Evolutionary conservation across 345 rosid species (phyloP), one percentile per base, ranked within the genome.

Genomic region (Lumnitzera littorea): DNA sequence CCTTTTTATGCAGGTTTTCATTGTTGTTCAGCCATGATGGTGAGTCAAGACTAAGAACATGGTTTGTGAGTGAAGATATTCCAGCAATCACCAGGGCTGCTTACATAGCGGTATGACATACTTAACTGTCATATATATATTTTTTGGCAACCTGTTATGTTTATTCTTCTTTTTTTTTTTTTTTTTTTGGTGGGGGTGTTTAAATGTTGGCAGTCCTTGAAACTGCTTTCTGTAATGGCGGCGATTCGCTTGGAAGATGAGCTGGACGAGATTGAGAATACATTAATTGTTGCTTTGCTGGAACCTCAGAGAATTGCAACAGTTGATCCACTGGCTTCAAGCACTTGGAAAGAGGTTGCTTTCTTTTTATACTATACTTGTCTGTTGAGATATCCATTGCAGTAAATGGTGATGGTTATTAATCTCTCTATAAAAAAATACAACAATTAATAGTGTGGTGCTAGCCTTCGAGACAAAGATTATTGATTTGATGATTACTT

Each of bases 61-160:
- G 99, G 99, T 88, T 87, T 6, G 98, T 98, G 72, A 95, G 86
- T 47, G 99, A 95, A 80, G 98, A 95, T 69, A 86, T 95, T 76
- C 83, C 91, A 69, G 89, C 91, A 46, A 95, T 95, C 62, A 95
- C 96, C 24, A 91, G 84, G 78, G 65, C 77, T 68, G 96, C 99
- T 73, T 91, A 96, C 65, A 82, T 87, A 55, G 83, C 86, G 2
- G 99, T 95, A 88, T 62, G 89, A 25, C 46, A 15, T 15, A 54
- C 60, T 64, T 51, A 59, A 13, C 54, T 24, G 36, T 56, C 48
- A 25, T 48, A 36, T 59, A 3, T 17, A 27, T 15, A 5, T 63
- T 53, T 25, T 24, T 54, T 47, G 31, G 29, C 56, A 17, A 4
- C 23, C 23, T 29, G 5, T 13, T 56, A 13, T 41, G 13, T 27